phyloP scores from a whole-genome alignment of 192 early-diverging fungal species.

The Allomyces macrogynus region DNA sequence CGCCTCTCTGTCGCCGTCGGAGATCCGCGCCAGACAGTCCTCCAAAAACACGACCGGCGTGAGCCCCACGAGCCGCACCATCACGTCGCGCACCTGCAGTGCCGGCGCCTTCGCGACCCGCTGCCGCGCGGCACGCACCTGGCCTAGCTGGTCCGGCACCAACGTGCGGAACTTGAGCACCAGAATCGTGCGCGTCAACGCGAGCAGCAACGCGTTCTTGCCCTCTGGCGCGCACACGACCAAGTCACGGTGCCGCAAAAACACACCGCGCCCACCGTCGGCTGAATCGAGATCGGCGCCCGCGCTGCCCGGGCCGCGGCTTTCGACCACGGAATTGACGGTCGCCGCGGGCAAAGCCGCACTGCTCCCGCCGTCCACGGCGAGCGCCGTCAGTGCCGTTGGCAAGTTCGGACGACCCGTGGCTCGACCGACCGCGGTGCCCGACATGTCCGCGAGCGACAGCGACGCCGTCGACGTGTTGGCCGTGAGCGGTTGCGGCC shows the following conservation, averaged over 20 bases:
- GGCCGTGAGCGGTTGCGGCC: not conserved
- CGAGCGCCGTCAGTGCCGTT: too few relatives aligned
- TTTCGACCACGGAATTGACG: not conserved
- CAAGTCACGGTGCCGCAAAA: not conserved
- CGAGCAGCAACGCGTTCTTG: not conserved
- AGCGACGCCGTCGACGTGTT: not conserved
- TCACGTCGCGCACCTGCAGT: not conserved
- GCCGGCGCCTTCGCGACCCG: not conserved
- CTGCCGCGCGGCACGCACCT: not conserved
- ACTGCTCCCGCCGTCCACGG: too few relatives aligned
- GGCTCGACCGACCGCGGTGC: not conserved
- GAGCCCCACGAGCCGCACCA: not conserved
- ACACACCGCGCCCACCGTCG: not conserved
- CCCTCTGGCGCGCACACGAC: not conserved
- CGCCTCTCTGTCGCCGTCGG: not conserved
- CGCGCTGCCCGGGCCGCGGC: not conserved
- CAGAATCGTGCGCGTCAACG: not conserved
- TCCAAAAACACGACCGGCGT: not conserved
- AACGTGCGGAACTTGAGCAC: not conserved
- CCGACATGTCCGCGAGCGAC: not conserved
- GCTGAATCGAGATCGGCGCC: not conserved
- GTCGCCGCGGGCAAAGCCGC: not conserved
- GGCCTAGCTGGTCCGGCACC: not conserved
- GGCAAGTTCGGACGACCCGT: too few relatives aligned
- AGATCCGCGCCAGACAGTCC: not conserved